A percentile compares a stretch with the other conserved stretches of the same genome.
Conservation (phyloP, 1,139 yeast genomes). For the Scheffersomyces insectosa region DNA sequence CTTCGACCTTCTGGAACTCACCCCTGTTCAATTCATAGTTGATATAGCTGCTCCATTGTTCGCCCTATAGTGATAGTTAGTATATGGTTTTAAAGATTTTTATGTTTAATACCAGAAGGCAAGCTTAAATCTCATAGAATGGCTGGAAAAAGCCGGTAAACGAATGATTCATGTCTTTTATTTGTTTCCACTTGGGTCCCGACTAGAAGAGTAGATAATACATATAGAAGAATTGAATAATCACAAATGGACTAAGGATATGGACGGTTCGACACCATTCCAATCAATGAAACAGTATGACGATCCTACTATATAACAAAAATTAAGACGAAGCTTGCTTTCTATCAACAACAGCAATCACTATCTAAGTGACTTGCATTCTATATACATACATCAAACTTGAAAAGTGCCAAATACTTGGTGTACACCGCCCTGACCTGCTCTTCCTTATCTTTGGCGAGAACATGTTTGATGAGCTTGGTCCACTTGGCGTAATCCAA, state of each 20-base stretch:
- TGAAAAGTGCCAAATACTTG: constrained; percentile 63
- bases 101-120: constrained; percentile 5
- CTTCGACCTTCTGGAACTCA: constrained; percentile 68
- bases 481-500: constrained; percentile 60
- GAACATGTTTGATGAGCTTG: constrained; percentile 53
- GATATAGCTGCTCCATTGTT: constrained; percentile 74
- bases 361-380: not conserved
- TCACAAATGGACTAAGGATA: too few relatives aligned
- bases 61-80: constrained; percentile 35
- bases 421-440: constrained; percentile 63
- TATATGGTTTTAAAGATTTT: constrained; percentile 1
- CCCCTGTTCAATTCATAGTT: constrained; percentile 67
- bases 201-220: not conserved
- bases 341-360: not conserved
- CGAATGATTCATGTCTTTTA: too few relatives aligned
- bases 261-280: not conserved
- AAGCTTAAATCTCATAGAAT: too few relatives aligned
- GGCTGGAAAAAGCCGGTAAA: too few relatives aligned
- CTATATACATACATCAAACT: constrained; percentile 42
- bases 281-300: not conserved
- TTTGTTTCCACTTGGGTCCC: too few relatives aligned
- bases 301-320: not conserved
- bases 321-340: not conserved
- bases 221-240: not conserved
- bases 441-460: constrained; percentile 61